Evolutionary conservation across 108 stramenopile genomes (phyloP).

Genomic region (Aurantiochytrium sp.): DNA sequence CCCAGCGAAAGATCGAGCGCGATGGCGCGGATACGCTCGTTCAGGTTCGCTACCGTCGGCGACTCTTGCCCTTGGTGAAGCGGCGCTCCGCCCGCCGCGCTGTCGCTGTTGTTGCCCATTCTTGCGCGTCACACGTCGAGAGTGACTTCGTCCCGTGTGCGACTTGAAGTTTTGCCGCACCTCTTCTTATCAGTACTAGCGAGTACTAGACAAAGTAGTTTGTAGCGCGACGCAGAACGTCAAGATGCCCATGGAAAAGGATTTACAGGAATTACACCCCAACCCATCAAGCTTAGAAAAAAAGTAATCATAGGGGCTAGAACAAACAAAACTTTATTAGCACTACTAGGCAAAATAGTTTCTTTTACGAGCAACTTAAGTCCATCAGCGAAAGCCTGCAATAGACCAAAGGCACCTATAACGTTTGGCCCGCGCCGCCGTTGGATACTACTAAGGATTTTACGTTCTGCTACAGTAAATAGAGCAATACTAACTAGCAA

Average conservation of each 20-base stretch:
- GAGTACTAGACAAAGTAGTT: no score
- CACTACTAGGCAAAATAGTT: not conserved
- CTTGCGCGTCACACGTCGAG: no score
- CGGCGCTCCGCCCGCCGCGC: no score
- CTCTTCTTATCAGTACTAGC: no score
- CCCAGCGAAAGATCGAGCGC: not conserved
- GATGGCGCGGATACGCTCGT: not conserved
- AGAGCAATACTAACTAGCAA: conserved; percentile 11
- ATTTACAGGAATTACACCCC: not conserved
- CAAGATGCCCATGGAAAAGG: no score
- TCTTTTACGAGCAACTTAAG: not conserved
- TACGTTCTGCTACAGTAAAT: conserved; percentile 8
- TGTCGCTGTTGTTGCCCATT: no score
- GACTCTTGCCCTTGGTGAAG: no score
- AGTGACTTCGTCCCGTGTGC: no score
- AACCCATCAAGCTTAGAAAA: not conserved
- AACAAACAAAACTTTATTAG: not conserved
- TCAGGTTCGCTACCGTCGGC: no score
- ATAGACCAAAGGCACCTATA: conserved; percentile 14
- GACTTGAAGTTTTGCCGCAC: no score
- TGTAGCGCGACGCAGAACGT: no score
- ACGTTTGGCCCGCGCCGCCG: not conserved
- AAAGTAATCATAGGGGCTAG: not conserved
- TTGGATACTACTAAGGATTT: conserved; percentile 27
- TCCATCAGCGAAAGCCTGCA: not conserved